phyloP scores from a whole-genome alignment of 129 eudicot genomes.

The Logfia minima region DNA sequence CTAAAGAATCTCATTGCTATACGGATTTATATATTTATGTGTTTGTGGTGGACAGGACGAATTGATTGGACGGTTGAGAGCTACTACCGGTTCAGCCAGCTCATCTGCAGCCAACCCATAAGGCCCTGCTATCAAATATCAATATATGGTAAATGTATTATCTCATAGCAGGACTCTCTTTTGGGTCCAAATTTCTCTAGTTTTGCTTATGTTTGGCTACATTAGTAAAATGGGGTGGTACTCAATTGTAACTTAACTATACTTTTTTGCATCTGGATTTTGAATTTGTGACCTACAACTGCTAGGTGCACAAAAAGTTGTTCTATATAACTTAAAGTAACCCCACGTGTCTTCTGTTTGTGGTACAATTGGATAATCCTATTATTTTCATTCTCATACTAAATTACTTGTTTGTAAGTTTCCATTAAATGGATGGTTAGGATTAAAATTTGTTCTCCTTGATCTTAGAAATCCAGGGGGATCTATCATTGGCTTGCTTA shows the following conservation, averaged over 20 bases:
- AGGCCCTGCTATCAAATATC: constrained; percentile 10
- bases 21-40: background rate
- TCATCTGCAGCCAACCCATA: constrained; percentile 23
- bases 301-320: constrained; percentile 21
- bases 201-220: constrained; percentile 13
- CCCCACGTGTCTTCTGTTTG: background rate
- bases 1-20: background rate
- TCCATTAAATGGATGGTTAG: background rate
- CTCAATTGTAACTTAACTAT: constrained; percentile 1
- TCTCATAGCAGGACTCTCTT: background rate
- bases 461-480: background rate
- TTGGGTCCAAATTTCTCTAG: background rate
- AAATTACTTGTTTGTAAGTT: background rate
- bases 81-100: constrained; percentile 37
- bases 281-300: constrained; percentile 16
- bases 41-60: constrained; percentile 54
- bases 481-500: background rate
- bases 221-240: constrained; percentile 2
- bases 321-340: constrained; percentile 19
- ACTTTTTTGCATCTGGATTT: constrained; percentile 19
- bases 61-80: constrained; percentile 66
- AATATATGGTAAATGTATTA: constrained; percentile 10
- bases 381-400: constrained; percentile 2
- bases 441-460: background rate
- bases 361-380: constrained; percentile 4